A percentile compares a stretch with the other conserved stretches of the same genome.
These are phyloP conservation scores for Coemansia guatemalensis DNA, from an alignment of 192 early-diverging fungal genomes.

Conservation along the genomic window DNA sequence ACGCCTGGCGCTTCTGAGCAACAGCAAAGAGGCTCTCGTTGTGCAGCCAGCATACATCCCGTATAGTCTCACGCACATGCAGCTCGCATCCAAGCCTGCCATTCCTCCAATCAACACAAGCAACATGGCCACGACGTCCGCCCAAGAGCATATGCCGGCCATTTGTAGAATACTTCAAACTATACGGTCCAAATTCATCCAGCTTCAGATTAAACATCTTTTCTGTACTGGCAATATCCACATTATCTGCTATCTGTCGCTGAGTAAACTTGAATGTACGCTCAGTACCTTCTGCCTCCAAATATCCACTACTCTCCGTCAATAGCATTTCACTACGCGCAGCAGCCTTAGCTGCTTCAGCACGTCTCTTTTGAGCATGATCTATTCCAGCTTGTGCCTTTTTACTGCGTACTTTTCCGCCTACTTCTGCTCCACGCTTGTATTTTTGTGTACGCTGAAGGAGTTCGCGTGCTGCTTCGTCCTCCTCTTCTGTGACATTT, in stretches of 20 bases:
- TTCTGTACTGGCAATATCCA: slow-evolving; percentile 70
- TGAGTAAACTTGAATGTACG: slow-evolving; percentile 86
- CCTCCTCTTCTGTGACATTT: neutral
- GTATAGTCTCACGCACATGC: slow-evolving; percentile 84
- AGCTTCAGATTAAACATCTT: slow-evolving; percentile 85
- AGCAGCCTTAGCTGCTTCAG: slow-evolving; percentile 70
- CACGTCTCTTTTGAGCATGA: slow-evolving; percentile 58
- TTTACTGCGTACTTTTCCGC: slow-evolving; percentile 56
- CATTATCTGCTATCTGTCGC: slow-evolving; percentile 58
- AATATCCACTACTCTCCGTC: slow-evolving; percentile 71
- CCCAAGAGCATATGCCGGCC: slow-evolving; percentile 74
- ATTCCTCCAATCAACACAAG: slow-evolving; percentile 87
- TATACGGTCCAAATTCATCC: slow-evolving; percentile 81
- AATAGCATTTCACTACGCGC: slow-evolving; percentile 78
- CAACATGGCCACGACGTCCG: slow-evolving; percentile 83
- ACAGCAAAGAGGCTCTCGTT: slow-evolving; percentile 93
- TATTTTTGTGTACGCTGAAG: slow-evolving; percentile 33
- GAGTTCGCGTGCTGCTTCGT: slow-evolving; percentile 15
- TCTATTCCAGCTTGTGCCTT: slow-evolving; percentile 68
- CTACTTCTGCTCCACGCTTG: slow-evolving; percentile 24
- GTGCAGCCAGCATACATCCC: slow-evolving; percentile 94
- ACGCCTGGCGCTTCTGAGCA: slow-evolving; percentile 93
- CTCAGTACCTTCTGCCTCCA: slow-evolving; percentile 90
- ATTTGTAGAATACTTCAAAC: slow-evolving; percentile 88
- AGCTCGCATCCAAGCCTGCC: slow-evolving; percentile 77